Evolutionary conservation across 306 rosid species (phyloP).

Genomic region (Arachis hypogaea): DNA sequence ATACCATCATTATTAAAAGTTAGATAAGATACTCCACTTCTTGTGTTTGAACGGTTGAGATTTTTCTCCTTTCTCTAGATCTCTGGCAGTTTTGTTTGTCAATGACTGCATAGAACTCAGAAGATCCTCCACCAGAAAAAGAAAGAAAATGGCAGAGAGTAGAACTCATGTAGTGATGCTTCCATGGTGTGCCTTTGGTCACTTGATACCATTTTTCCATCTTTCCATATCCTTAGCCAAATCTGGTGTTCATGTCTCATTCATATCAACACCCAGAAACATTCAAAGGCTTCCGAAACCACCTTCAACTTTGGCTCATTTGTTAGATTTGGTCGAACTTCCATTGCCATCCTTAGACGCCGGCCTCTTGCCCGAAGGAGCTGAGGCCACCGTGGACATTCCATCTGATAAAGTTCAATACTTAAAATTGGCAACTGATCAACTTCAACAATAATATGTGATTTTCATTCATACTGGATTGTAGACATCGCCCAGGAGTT

Average conservation of each 20-base stretch:
- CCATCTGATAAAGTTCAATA: constrained; percentile 29
- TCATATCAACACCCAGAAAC: constrained; percentile 42
- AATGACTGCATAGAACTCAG: too few species aligned
- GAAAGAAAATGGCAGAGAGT: constrained; percentile 26
- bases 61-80: too few species aligned
- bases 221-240: constrained; percentile 46
- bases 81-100: too few species aligned
- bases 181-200: constrained; percentile 47
- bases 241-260: constrained; percentile 38
- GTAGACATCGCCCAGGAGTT: constrained; percentile 30
- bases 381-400: constrained; percentile 36
- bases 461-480: constrained; percentile 12
- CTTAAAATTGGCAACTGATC: constrained; percentile 24
- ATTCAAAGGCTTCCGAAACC: constrained; percentile 41
- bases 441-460: constrained; percentile 27
- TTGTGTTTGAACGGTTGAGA: too few species aligned
- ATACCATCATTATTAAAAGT: too few species aligned
- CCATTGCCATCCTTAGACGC: constrained; percentile 29
- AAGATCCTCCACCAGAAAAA: not conserved
- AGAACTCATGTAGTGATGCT: constrained; percentile 33
- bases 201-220: constrained; percentile 38
- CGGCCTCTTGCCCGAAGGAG: constrained; percentile 30
- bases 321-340: constrained; percentile 31
- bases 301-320: constrained; percentile 33
- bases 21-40: too few species aligned